These are phyloP conservation scores for Phytophthora foliorum DNA, from an alignment of 352 stramenopile species.

Conservation along the genomic window DNA sequence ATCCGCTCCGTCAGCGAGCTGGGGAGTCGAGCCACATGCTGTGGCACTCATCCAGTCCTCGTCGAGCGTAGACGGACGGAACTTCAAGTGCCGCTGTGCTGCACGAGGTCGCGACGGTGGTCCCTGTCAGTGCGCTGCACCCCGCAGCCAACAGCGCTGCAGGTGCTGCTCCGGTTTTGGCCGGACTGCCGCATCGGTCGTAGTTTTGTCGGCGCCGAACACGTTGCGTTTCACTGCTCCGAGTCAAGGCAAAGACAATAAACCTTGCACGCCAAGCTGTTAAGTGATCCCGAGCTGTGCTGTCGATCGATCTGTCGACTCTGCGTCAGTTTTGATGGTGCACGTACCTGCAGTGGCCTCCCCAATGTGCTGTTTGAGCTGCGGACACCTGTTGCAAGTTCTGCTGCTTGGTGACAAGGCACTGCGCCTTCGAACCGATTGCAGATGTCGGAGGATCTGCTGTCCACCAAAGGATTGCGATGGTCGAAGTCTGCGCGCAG, in stretches of 20 bases:
- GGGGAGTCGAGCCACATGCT: background rate
- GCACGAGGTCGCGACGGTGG: background rate
- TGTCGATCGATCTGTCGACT: conserved; percentile 13
- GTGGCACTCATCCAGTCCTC: background rate
- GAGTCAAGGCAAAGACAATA: conserved; percentile 3
- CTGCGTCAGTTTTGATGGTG: conserved; percentile 16
- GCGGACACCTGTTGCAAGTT: background rate
- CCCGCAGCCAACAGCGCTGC: conserved; percentile 4
- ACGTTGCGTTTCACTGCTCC: conserved; percentile 39
- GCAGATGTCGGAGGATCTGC: conserved; percentile 16
- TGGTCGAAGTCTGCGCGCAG: conserved; percentile 22
- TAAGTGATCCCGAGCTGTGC: conserved; percentile 30
- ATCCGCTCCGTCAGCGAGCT: background rate
- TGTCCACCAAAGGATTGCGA: conserved; percentile 16
- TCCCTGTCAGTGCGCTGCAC: conserved; percentile 7
- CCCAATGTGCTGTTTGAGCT: conserved; percentile 11
- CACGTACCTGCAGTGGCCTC: background rate
- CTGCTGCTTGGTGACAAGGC: background rate
- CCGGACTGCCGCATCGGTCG: conserved; percentile 24
- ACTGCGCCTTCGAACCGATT: background rate
- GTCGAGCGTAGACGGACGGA: background rate
- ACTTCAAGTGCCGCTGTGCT: background rate
- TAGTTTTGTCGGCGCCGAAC: conserved; percentile 33
- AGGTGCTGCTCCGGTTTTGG: conserved; percentile 28
- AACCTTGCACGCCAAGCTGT: conserved; percentile 24